phyloP scores from a whole-genome alignment of 2,329 filamentous ascomycete genomes.

The Xylaria sp. region DNA sequence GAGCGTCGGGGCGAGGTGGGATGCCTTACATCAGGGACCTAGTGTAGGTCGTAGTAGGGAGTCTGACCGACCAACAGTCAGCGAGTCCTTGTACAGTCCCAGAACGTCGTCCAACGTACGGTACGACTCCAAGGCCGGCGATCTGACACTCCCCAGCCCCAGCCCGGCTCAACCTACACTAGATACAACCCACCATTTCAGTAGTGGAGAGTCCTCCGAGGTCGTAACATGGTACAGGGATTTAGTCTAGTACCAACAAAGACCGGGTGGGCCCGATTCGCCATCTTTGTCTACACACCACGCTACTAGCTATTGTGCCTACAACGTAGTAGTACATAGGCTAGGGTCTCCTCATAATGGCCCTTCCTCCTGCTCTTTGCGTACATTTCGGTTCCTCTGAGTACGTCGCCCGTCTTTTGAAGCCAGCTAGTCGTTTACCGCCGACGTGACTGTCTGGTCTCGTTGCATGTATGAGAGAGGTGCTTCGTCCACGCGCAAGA shows the following conservation, averaged over 20 bases:
- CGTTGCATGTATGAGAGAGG: slow-evolving; percentile 35
- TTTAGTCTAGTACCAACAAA: slow-evolving; percentile 23
- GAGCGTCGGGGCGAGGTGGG: slow-evolving; percentile 18
- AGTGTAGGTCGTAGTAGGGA: no score
- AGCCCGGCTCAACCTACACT: slow-evolving; percentile 25
- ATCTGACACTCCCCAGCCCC: slow-evolving; percentile 30
- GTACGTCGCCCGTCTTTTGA: slow-evolving; percentile 9
- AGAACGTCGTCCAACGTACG: slow-evolving; percentile 19
- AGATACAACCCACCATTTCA: no score
- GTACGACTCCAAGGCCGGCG: slow-evolving; percentile 30
- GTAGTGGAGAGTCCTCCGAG: slow-evolving; percentile 28
- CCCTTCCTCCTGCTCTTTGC: slow-evolving; percentile 25
- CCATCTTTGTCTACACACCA: slow-evolving; percentile 7
- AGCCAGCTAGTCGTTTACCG: slow-evolving; percentile 11
- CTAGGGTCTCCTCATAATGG: slow-evolving; percentile 26
- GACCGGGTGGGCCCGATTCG: slow-evolving; percentile 21
- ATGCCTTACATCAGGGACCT: background rate
- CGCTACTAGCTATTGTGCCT: background rate
- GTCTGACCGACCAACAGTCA: slow-evolving; percentile 17
- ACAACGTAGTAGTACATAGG: slow-evolving; percentile 27
- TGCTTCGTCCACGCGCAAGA: slow-evolving; percentile 33
- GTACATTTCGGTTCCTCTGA: slow-evolving; percentile 17
- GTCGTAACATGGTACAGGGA: slow-evolving; percentile 12
- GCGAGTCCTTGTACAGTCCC: slow-evolving; percentile 27
- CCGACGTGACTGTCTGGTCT: slow-evolving; percentile 19